phyloP scores from a whole-genome alignment of 768 basidiomycete species.

The Trametes elegans region DNA sequence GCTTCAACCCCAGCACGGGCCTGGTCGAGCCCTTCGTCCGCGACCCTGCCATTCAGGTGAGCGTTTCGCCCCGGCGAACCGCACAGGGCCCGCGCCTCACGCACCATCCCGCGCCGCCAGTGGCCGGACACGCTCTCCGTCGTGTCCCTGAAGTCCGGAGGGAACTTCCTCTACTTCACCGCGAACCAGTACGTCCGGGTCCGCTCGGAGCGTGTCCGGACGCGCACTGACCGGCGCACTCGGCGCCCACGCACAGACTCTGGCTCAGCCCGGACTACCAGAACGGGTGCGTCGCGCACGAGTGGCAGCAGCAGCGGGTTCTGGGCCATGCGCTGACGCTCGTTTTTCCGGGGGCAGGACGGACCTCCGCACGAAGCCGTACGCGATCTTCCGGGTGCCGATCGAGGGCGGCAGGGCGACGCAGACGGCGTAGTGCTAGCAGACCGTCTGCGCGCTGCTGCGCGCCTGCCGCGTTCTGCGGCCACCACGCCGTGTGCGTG shows the following conservation, averaged over 20 bases:
- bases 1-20: slow-evolving; percentile 11
- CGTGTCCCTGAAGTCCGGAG: slow-evolving; percentile 9
- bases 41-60: slow-evolving; percentile 15
- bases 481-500: too few species aligned
- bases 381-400: slow-evolving; percentile 14
- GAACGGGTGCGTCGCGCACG: slow-evolving; percentile 10
- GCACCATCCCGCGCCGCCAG: background rate
- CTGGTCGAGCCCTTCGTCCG: slow-evolving; percentile 16
- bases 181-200: slow-evolving; percentile 15
- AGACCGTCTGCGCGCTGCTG: too few species aligned
- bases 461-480: too few species aligned
- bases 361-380: slow-evolving; percentile 19
- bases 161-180: slow-evolving; percentile 20
- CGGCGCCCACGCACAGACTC: slow-evolving; percentile 1
- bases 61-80: background rate
- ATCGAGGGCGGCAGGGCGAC: slow-evolving; percentile 7
- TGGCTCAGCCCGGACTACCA: slow-evolving; percentile 16
- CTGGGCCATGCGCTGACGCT: background rate
- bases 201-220: background rate
- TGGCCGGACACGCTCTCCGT: slow-evolving; percentile 22
- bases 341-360: background rate
- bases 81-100: background rate
- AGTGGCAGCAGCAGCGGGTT: background rate
- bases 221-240: background rate
- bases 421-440: slow-evolving; percentile 4